These are phyloP conservation scores for Lasiosphaeria miniovina DNA, from an alignment of 495 filamentous ascomycete species.

Conservation along the genomic window DNA sequence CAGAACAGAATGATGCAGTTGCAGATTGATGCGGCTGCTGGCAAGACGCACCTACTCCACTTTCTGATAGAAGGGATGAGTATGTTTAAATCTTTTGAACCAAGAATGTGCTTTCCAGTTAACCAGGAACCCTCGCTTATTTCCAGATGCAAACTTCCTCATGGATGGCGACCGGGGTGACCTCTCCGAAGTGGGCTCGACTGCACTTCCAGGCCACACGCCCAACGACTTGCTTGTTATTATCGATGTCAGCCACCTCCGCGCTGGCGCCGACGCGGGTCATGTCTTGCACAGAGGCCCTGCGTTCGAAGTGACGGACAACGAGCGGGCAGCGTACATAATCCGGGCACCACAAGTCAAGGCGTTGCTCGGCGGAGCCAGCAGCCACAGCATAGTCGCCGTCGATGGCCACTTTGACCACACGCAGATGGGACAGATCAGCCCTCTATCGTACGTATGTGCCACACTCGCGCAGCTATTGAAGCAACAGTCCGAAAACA, in stretches of 20 bases:
- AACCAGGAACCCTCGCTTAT: not conserved
- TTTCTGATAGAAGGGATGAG: slow-evolving; percentile 14
- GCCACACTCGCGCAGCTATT: slow-evolving; percentile 4
- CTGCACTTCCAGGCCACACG: slow-evolving; percentile 11
- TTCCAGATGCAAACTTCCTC: not conserved
- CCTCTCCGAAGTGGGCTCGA: slow-evolving; percentile 5
- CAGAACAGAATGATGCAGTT: too few relatives aligned
- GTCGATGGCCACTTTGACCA: slow-evolving; percentile 11
- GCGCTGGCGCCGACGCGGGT: not conserved
- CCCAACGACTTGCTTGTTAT: slow-evolving; percentile 7
- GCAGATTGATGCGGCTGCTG: slow-evolving; percentile 6
- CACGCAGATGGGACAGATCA: slow-evolving; percentile 9
- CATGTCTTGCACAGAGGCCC: slow-evolving; percentile 6
- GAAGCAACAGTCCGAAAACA: not conserved
- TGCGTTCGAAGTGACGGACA: not conserved
- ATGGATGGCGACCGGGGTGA: slow-evolving; percentile 2
- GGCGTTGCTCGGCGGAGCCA: not conserved
- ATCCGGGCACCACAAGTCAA: slow-evolving; percentile 3
- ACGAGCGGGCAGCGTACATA: slow-evolving; percentile 10
- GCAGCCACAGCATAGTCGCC: slow-evolving; percentile 4
- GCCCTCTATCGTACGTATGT: slow-evolving; percentile 7
- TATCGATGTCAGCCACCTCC: slow-evolving; percentile 15
- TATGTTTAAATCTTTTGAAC: not conserved
- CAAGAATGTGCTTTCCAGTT: not conserved
- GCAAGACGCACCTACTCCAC: slow-evolving; percentile 13